phyloP scores from a whole-genome alignment of 1,284 basidiomycete species.

The Macrocybe sp. region DNA sequence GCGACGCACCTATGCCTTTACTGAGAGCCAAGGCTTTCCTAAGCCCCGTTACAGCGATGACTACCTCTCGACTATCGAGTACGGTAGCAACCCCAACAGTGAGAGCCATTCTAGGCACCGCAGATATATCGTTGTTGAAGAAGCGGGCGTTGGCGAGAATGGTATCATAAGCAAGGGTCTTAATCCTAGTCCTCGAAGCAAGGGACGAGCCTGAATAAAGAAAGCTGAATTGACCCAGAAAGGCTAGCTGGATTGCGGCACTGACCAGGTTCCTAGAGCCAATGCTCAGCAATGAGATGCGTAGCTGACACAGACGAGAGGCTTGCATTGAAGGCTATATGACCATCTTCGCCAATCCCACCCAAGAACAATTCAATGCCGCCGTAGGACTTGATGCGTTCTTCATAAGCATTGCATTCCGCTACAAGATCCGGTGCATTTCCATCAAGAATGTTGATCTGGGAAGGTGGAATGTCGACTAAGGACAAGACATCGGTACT shows the following conservation, averaged over 20 bases:
- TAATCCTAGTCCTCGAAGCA: slow-evolving; percentile 83
- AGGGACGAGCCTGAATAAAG: slow-evolving; percentile 63
- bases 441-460: slow-evolving; percentile 83
- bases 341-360: slow-evolving; percentile 91
- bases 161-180: slow-evolving; percentile 90
- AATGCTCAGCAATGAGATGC: background rate
- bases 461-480: slow-evolving; percentile 83
- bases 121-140: slow-evolving; percentile 79
- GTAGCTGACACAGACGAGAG: background rate
- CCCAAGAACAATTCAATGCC: slow-evolving; percentile 91
- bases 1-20: slow-evolving; percentile 69
- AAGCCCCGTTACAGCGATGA: slow-evolving; percentile 84
- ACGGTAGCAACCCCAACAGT: slow-evolving; percentile 89
- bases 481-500: slow-evolving; percentile 1
- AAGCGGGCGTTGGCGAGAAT: slow-evolving; percentile 91
- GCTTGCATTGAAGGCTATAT: slow-evolving; percentile 81
- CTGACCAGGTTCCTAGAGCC: slow-evolving; percentile 57
- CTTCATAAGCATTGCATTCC: slow-evolving; percentile 85
- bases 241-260: slow-evolving; percentile 5
- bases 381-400: slow-evolving; percentile 70
- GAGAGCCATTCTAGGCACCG: slow-evolving; percentile 86
- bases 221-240: background rate
- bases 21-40: slow-evolving; percentile 81
- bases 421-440: slow-evolving; percentile 73
- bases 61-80: slow-evolving; percentile 77